Evolutionary conservation across 345 rosid genomes (phyloP), one percentile per base, ranked within the genome.

Genomic region (Geranium brycei): DNA sequence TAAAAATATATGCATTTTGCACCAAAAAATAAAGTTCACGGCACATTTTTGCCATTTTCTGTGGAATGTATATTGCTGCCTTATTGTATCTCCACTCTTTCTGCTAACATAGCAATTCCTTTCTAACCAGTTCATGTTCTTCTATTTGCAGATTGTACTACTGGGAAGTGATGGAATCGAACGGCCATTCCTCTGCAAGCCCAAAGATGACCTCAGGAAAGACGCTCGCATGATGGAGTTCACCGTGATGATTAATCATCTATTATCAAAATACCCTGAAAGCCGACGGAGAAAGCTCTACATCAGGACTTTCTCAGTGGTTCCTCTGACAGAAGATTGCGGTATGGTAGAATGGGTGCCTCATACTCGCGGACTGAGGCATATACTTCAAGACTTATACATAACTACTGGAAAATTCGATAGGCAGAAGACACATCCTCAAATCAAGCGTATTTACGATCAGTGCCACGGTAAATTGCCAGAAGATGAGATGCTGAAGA

Each of bases 221-320:
- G 98, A 92, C 86, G 97, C 98, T 58, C 96, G 96, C 64, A 89
- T 92, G 98, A 92, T 92, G 97, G 98, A 92, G 77, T 92, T 92
- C 70, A 92, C 81, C 73, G 98, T 97, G 65, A 92, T 88, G 91
- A 92, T 92, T 78, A 92, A 92, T 74, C 88, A 85, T 59, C 80
- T 92, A 61, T 79, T 92, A 66, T 86, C 91, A 59, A 92, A 90
- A 76, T 89, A 86, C 76, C 96, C 95, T 60, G 98, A 92, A 82
- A 92, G 97, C 76, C 86, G 95, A 63, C 77, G 90, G 62, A 86
- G 97, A 80, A 89, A 89, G 80, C 87, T 92, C 57, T 92, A 92
- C 69, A 81, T 92, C 66, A 90, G 96, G 66, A 89, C 97, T 8
- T 92, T 92, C 76, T 93, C 98, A 59, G 98, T 92, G 68, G 81